A percentile compares a stretch with the other conserved stretches of the same genome.
These are phyloP conservation scores for Boletellus sp. DNA, from an alignment of 1,284 basidiomycete species.

Conservation along the genomic window DNA sequence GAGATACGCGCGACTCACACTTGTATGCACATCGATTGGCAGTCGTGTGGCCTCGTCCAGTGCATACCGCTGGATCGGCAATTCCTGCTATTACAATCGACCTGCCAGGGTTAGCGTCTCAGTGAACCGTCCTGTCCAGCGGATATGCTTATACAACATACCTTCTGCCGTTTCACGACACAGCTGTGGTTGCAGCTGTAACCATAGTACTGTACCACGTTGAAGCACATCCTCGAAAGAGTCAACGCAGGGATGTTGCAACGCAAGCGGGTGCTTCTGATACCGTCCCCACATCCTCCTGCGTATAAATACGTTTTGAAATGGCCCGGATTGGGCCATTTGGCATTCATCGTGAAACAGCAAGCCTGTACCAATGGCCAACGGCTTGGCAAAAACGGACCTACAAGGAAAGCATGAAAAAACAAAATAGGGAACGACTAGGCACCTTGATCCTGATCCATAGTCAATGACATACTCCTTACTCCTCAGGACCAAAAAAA, in stretches of 20 bases:
- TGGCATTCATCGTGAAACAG: conserved; percentile 4
- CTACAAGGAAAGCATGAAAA: conserved; percentile 15
- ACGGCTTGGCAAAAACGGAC: conserved; percentile 2
- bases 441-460: conserved; percentile 4
- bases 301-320: conserved; percentile 26
- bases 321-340: conserved; percentile 4
- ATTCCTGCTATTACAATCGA: conserved; percentile 41
- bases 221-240: conserved; percentile 40
- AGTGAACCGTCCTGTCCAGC: background rate
- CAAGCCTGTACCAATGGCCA: conserved; percentile 1
- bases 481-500: conserved; percentile 10
- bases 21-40: conserved; percentile 36
- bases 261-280: conserved; percentile 4
- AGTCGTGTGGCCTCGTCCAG: conserved; percentile 34
- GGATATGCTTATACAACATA: conserved; percentile 17
- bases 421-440: conserved; percentile 14
- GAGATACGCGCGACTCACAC: conserved; percentile 27
- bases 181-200: conserved; percentile 37
- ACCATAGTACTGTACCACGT: conserved; percentile 34
- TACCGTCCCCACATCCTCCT: background rate
- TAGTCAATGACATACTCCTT: conserved; percentile 3
- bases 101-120: conserved; percentile 26
- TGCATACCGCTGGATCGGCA: conserved; percentile 42
- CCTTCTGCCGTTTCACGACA: conserved; percentile 37
- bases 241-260: background rate